Base-by-base conservation (phyloP, 2,329 filamentous ascomycete species). In the Coniochaeta sp. region DNA sequence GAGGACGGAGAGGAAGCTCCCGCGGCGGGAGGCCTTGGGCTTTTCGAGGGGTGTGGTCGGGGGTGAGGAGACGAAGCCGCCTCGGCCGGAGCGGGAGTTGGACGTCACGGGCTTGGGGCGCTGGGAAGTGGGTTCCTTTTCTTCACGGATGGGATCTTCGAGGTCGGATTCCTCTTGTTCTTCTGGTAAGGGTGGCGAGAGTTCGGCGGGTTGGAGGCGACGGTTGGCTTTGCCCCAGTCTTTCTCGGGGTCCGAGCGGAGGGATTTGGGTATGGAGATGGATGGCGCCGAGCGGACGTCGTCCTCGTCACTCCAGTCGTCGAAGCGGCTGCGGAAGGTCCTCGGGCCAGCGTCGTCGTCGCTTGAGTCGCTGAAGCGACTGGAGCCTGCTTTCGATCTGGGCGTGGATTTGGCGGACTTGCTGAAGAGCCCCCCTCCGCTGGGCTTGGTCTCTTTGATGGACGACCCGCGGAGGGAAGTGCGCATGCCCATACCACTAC, bases 261-360 rank as follows among this genome's bases (percentile, higher is more conserved):
- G 52, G 3, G 57, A 57, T 32, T 57, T 56, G 7, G 57, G 54
- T n/a, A 63, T 42, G 38, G 46, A 67, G 49, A 27, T 3, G 62
- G 53, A 27, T 62, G 70, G 63, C 50, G 58, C 65, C 57, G 57
- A n/a, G n/a, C 60, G 63, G 45, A 71, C 63, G 13, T 74, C 73
- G 16, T 79, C 74, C 46, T 87, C 85, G 51, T 89, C 86, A 60
- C 86, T 89, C 1, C 86, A 89, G 60, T 89, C 85, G 1, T 73
- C 81, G 59, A 90, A 87, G 1, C 86, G 82, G 60, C 81, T 84
- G 28, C 63, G 67, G 60, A 78, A 81, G 4, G 61, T 59, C 16
- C 56, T 6, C n/a, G 55, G 61, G 31, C 58, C 70, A 12, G 69
- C 69, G 2, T 79, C 77, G 31, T 86, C 83, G 55, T 84, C 82